Percentiles rank a stretch among this genome's conserved stretches.
These are phyloP conservation scores for Penicillium sp. DNA, from an alignment of 2,329 filamentous ascomycete species.

Conservation along the genomic window DNA sequence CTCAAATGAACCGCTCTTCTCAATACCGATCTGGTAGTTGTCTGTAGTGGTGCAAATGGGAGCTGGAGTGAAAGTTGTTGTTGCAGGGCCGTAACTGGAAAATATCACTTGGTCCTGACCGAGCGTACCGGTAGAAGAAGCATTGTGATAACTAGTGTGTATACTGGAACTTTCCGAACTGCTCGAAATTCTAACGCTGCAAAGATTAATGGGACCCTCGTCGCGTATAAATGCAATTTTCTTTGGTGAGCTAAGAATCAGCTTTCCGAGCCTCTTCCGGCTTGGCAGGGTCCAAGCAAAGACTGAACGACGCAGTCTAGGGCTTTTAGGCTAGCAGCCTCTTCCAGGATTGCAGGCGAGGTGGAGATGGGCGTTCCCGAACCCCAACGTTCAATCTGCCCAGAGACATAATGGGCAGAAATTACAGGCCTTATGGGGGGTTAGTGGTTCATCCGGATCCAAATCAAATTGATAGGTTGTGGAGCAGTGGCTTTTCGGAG, in stretches of 20 bases:
- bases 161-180: neutral
- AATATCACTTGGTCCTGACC: slow-evolving; percentile 1
- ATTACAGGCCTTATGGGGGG: too few relatives aligned
- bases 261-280: neutral
- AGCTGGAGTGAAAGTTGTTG: slow-evolving; percentile 14
- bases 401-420: too few relatives aligned
- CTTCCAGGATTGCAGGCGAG: neutral
- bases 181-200: neutral
- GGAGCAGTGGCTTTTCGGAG: too few relatives aligned
- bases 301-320: neutral
- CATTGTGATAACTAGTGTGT: neutral
- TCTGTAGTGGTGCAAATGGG: slow-evolving; percentile 5
- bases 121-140: neutral
- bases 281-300: neutral
- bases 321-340: neutral
- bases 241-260: neutral
- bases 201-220: neutral
- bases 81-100: slow-evolving; percentile 10
- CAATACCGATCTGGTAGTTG: neutral
- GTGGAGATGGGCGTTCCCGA: neutral
- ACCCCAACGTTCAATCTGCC: too few relatives aligned
- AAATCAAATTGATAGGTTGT: too few relatives aligned
- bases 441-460: too few relatives aligned
- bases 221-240: neutral
- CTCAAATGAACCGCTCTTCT: neutral